Evolutionary conservation across 495 filamentous ascomycete genomes (phyloP).

Genomic region (Penicillium longicatenatum): DNA sequence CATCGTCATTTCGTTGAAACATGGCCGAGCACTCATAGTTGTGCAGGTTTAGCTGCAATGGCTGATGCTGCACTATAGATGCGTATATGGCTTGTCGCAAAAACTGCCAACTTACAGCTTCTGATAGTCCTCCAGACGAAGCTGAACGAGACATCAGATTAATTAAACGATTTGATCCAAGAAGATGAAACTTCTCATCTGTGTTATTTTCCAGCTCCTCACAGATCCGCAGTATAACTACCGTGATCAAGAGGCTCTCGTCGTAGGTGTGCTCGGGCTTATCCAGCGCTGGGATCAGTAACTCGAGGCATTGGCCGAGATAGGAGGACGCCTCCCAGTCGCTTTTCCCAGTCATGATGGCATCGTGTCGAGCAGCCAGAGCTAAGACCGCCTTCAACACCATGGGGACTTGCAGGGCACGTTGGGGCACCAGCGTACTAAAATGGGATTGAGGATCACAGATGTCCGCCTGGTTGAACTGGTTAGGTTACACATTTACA

Average conservation of each 20-base stretch:
- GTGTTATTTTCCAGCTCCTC: constrained; percentile 38
- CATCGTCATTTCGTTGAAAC: constrained; percentile 38
- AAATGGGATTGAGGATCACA: constrained; percentile 41
- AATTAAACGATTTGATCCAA: constrained; percentile 40
- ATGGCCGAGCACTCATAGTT: constrained; percentile 40
- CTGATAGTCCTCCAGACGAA: constrained; percentile 39
- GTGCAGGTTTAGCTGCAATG: constrained; percentile 35
- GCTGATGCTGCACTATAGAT: constrained; percentile 38
- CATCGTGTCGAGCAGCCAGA: constrained; percentile 38
- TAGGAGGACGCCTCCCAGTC: constrained; percentile 44
- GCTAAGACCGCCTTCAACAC: constrained; percentile 38
- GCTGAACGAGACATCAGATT: constrained; percentile 40
- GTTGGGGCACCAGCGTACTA: constrained; percentile 35
- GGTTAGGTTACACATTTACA: neutral
- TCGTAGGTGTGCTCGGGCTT: constrained; percentile 32
- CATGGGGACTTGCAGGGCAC: constrained; percentile 37
- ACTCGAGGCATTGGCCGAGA: constrained; percentile 39
- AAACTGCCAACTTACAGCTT: constrained; percentile 46
- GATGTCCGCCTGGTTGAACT: constrained; percentile 32
- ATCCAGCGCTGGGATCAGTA: constrained; percentile 35
- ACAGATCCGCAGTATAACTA: constrained; percentile 41
- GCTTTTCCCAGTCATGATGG: constrained; percentile 31
- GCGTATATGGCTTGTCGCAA: constrained; percentile 46
- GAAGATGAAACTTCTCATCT: constrained; percentile 40
- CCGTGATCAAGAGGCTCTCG: constrained; percentile 38